phyloP scores from a whole-genome alignment of 2,329 filamentous ascomycete species.

The Sporothrix curviconia region DNA sequence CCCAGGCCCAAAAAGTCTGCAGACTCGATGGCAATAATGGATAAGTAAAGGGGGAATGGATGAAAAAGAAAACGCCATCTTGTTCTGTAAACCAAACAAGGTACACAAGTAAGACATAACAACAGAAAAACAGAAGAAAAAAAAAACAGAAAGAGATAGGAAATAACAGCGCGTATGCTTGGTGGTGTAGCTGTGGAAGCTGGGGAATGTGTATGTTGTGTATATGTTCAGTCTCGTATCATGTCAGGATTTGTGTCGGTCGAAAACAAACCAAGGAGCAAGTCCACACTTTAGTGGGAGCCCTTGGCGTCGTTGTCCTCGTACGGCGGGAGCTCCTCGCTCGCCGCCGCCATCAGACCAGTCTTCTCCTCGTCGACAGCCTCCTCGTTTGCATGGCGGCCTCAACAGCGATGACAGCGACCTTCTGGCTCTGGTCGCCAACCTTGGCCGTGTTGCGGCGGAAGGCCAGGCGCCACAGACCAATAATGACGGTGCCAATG shows the following conservation, averaged over 20 bases:
- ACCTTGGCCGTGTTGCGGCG: conserved; percentile 26
- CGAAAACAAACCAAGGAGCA: not conserved
- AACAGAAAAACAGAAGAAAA: not conserved
- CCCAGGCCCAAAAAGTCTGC: not conserved
- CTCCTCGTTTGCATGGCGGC: conserved; percentile 27
- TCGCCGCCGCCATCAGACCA: conserved; percentile 34
- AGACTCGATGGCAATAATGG: not conserved
- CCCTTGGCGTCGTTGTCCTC: conserved; percentile 23
- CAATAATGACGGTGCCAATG: conserved; percentile 55
- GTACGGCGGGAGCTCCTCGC: conserved; percentile 16
- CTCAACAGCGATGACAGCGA: too few species aligned
- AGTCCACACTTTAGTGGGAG: not conserved
- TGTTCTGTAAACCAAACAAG: not conserved
- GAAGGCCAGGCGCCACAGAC: conserved; percentile 47
- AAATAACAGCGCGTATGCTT: not conserved
- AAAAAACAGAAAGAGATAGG: not conserved
- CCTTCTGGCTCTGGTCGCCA: too few species aligned
- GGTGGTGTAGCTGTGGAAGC: not conserved
- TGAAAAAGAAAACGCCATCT: not conserved
- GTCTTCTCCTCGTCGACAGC: conserved; percentile 42
- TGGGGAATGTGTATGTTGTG: not conserved
- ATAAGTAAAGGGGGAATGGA: not conserved
- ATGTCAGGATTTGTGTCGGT: not conserved
- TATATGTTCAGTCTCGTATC: not conserved
- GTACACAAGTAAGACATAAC: too few species aligned